Base-by-base conservation (phyloP, 495 filamentous ascomycete genomes). In the Xylona heveae region DNA sequence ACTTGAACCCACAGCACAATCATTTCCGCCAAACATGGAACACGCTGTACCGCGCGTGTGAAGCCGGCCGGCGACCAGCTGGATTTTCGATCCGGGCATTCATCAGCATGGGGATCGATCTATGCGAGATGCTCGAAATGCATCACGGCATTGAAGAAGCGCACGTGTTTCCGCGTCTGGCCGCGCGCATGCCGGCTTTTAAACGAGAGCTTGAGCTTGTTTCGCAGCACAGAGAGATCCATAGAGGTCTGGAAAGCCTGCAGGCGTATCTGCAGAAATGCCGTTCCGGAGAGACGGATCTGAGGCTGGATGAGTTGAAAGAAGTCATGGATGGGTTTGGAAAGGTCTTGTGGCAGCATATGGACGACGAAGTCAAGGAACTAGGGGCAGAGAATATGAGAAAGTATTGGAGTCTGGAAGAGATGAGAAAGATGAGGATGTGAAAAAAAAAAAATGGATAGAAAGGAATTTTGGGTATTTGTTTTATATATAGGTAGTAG, bases 71-170 rank as follows among this genome's bases (percentile, higher is more conserved):
- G 36, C 61, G 70, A 0, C 65, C 74, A 2, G 35, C 49, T 3
- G 55, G 54, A 33, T 57, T 78, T 46, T 65, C 68, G 6, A 59
- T 79, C 10, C 62, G 64, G 20, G 58, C 66, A 31, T 74, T 85
- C 47, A 50, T 84, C 39, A 47, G 52, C 44, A 59, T 59, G 15
- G 76, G 71, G 2, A 49, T 77, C 4, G 48, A 66, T 5, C 83
- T 92, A 50, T 59, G 62, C 33, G 55, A 58, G 4, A 67, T 77
- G 33, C 65, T 94, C 2, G 60, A 68, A 20, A 53, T 70, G 34
- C 83, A 94, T 58, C 83, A 94, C 53, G 52, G 46, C 22, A 84
- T 92, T 41, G 83, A 94, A 50, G 84, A 94, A 48, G 57, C 58
- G 15, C 69, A 83, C 42, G 58, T 94, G 24, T 88, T 88, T 49